Evolutionary conservation across 2,329 filamentous ascomycete species (phyloP).

Genomic region (Calonectria henricotiae): DNA sequence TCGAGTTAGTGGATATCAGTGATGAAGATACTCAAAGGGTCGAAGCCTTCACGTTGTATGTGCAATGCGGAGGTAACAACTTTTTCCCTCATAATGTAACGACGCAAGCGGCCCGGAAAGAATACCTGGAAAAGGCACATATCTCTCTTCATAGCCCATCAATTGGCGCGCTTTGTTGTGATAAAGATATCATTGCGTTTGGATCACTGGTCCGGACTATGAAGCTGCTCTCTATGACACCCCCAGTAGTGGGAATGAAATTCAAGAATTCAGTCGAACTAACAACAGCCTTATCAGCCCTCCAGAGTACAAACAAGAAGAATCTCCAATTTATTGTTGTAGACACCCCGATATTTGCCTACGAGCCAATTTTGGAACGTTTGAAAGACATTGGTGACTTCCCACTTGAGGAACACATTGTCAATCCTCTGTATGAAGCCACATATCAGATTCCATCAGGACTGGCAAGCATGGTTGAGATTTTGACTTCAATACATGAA

Average conservation of each 20-base stretch:
- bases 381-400: slow-evolving; percentile 72
- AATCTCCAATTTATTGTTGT: slow-evolving; percentile 70
- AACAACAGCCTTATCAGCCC: slow-evolving; percentile 62
- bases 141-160: slow-evolving; percentile 73
- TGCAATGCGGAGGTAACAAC: slow-evolving; percentile 64
- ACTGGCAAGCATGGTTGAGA: slow-evolving; percentile 23
- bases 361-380: slow-evolving; percentile 76
- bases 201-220: slow-evolving; percentile 71
- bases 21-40: slow-evolving; percentile 53
- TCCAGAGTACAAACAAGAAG: slow-evolving; percentile 54
- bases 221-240: slow-evolving; percentile 60
- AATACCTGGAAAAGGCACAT: slow-evolving; percentile 65
- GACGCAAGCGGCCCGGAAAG: slow-evolving; percentile 56
- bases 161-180: slow-evolving; percentile 74
- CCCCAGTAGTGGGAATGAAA: slow-evolving; percentile 68
- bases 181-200: slow-evolving; percentile 72
- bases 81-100: slow-evolving; percentile 58
- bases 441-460: slow-evolving; percentile 28
- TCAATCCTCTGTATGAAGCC: slow-evolving; percentile 54
- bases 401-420: slow-evolving; percentile 70
- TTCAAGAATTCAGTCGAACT: slow-evolving; percentile 67
- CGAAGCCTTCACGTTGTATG: slow-evolving; percentile 58
- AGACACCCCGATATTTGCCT: slow-evolving; percentile 78
- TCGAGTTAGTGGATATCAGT: slow-evolving; percentile 61
- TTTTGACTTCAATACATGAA: not conserved